Evolutionary conservation across 2,329 filamentous ascomycete genomes (phyloP).

Genomic region (Hypoxylon sp.): DNA sequence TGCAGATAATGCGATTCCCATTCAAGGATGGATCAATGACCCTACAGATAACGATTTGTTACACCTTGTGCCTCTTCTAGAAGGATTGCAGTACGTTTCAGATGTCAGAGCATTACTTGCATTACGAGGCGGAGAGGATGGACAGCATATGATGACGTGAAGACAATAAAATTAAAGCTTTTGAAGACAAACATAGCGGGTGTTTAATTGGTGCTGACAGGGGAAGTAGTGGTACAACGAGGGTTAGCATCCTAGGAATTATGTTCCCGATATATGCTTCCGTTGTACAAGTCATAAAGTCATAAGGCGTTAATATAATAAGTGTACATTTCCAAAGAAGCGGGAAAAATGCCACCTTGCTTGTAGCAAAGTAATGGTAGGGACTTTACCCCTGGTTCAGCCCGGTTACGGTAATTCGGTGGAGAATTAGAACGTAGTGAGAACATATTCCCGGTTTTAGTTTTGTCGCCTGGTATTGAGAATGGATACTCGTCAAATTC

Average conservation of each 20-base stretch:
- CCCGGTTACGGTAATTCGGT: conserved; percentile 4
- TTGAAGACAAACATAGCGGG: conserved; percentile 39
- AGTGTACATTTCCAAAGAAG: conserved; percentile 34
- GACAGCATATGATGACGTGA: conserved; percentile 61
- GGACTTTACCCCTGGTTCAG: conserved; percentile 11
- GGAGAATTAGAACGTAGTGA: conserved; percentile 16
- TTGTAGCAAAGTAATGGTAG: conserved; percentile 19
- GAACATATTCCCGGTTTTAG: conserved; percentile 17
- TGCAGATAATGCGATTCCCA: conserved; percentile 96
- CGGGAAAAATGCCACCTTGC: conserved; percentile 4
- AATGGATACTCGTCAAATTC: conserved; percentile 22
- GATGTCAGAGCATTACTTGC: conserved; percentile 93
- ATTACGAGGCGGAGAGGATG: conserved; percentile 86
- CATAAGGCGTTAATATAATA: conserved; percentile 41
- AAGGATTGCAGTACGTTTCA: conserved; percentile 95
- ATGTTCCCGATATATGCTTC: conserved; percentile 25
- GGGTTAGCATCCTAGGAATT: conserved; percentile 35
- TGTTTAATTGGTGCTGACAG: conserved; percentile 42
- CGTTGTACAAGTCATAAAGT: conserved; percentile 34
- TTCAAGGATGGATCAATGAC: conserved; percentile 99
- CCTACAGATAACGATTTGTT: conserved; percentile 96
- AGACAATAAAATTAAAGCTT: conserved; percentile 34
- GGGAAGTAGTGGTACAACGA: conserved; percentile 33
- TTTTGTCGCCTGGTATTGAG: conserved; percentile 6
- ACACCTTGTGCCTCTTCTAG: conserved; percentile 91